Evolutionary conservation across 768 basidiomycete genomes (phyloP), one percentile per base, ranked within the genome.

Genomic region (Rhizopogon vesiculosus): DNA sequence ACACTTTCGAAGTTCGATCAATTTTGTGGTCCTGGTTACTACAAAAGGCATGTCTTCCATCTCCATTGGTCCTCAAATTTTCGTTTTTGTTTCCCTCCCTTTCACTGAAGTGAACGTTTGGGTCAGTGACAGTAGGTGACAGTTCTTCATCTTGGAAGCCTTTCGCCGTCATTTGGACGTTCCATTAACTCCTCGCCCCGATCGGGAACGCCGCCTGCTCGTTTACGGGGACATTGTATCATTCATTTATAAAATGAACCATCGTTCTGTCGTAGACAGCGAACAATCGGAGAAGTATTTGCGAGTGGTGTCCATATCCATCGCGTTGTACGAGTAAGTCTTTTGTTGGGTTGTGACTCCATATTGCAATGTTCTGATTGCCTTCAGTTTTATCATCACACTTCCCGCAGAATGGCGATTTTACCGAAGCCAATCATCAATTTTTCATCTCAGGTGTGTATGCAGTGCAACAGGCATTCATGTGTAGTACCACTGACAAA

Each of bases 291-390:
- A 68, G 64, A 62, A 57, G 55, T 73, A 71, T 57, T 55, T 74
- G 53, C 68, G 74, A 40, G 60, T 74, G 48, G 60, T 66, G 44
- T 70, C 74, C 19, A 56, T 75, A 48, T 69, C 74, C 10, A 66
- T 75, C 50, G 72, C 72, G 15, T 61, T 62, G 22, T 75, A 76
- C 58, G 74, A 75, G 74, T 75, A n/a, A 44, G 74, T 69, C n/a
- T 19, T n/a, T 15, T 7, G 31, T 31, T 10, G 4, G 6, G 38
- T 1, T 22, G 43, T 8, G 29, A 9, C 18, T 4, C 35, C 22
- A 15, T 4, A 29, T 7, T 9, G 28, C 18, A 35, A 18, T 44
- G 45, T 42, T 41, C 19, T 18, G 35, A 48, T 43, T 51, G 22
- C 16, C 19, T 42, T 15, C 56, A 71, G 70, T 45, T 71, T 70